Conservation (phyloP, 192 early-diverging fungal species). For the Lunasporangiospora selenospora region DNA sequence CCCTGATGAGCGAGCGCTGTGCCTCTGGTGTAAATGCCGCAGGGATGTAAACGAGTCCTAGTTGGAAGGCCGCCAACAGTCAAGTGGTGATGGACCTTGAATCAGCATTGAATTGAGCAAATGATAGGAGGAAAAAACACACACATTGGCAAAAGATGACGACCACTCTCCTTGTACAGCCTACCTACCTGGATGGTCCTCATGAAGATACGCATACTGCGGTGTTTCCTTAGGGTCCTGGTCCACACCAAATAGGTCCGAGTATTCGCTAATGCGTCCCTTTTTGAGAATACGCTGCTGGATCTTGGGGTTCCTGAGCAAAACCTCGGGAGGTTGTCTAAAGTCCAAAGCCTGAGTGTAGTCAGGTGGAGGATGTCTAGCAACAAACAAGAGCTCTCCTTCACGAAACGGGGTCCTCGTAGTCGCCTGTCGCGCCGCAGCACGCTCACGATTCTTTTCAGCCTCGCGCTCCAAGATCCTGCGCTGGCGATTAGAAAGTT, state of each 20-base stretch:
- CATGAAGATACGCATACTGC: constrained; percentile 39
- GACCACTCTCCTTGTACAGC: neutral
- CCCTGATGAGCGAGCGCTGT: constrained; percentile 73
- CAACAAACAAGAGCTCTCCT: constrained; percentile 68
- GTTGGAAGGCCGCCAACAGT: no score
- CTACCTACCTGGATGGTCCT: constrained; percentile 44
- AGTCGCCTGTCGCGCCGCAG: constrained; percentile 14
- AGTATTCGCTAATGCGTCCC: constrained; percentile 26
- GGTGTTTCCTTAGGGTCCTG: neutral
- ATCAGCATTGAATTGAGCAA: neutral
- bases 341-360: constrained; percentile 65
- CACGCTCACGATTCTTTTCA: constrained; percentile 23
- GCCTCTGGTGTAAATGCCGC: constrained; percentile 74
- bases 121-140: neutral
- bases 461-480: constrained; percentile 45
- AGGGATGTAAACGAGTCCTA: constrained; percentile 83
- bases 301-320: constrained; percentile 16
- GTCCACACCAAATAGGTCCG: constrained; percentile 26
- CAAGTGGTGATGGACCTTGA: constrained; percentile 40
- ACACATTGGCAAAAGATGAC: neutral
- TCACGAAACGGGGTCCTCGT: constrained; percentile 74
- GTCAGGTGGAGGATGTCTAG: constrained; percentile 57
- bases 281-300: constrained; percentile 13
- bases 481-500: constrained; percentile 45
- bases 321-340: constrained; percentile 10